Conservation (phyloP, 2,329 filamentous ascomycete genomes). For the Emydomyces testavorans region DNA sequence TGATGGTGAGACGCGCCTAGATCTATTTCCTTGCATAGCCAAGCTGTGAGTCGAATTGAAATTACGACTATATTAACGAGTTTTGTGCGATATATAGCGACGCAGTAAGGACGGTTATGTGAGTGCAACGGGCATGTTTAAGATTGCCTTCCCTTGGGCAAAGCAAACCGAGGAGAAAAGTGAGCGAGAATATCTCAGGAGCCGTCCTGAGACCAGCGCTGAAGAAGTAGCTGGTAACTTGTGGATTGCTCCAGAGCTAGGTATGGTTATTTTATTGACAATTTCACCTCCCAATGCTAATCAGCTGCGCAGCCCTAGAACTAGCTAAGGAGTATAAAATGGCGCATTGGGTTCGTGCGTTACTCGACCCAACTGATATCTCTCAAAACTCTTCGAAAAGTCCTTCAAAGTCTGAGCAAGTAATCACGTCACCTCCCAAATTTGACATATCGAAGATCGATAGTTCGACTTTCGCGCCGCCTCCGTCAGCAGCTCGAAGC, state of each 20-base stretch:
- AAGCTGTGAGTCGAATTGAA: not conserved
- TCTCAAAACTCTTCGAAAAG: conserved; percentile 40
- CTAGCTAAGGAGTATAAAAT: conserved; percentile 83
- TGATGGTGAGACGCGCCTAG: conserved; percentile 55
- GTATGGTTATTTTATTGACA: conserved; percentile 28
- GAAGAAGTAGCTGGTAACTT: conserved; percentile 95
- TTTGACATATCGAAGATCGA: conserved; percentile 50
- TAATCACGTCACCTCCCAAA: conserved; percentile 69
- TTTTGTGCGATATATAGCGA: conserved; percentile 32
- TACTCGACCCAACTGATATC: conserved; percentile 80
- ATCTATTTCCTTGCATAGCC: not conserved
- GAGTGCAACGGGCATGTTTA: conserved; percentile 59
- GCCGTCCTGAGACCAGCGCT: conserved; percentile 63
- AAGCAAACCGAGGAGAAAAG: conserved; percentile 46
- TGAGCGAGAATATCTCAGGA: conserved; percentile 68
- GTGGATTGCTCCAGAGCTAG: conserved; percentile 74
- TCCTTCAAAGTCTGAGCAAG: conserved; percentile 52
- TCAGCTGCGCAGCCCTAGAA: conserved; percentile 52
- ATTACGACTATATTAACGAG: not conserved
- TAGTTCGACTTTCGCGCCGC: conserved; percentile 22
- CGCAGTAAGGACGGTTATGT: conserved; percentile 55
- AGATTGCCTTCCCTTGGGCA: conserved; percentile 56
- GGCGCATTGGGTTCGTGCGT: conserved; percentile 75
- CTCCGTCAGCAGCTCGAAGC: conserved; percentile 29
- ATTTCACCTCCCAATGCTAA: conserved; percentile 15